Base-by-base conservation (phyloP, 2,329 filamentous ascomycete genomes). In the Colletotrichum eleusines region DNA sequence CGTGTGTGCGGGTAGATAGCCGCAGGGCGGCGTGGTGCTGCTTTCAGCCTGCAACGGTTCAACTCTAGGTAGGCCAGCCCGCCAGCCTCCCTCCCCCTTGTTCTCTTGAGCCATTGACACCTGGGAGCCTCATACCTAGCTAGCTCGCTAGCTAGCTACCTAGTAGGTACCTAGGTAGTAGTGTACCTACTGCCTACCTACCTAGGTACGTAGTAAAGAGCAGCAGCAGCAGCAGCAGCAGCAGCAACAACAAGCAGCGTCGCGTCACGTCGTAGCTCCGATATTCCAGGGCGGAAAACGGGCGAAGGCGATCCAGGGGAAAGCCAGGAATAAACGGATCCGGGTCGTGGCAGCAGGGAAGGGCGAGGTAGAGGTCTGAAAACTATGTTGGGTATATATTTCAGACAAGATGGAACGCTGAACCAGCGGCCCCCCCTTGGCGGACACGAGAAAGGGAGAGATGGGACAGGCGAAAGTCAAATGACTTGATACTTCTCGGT, bases 11-110 rank as follows among this genome's bases (percentile, higher is more conserved):
- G 18, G 14, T 11, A 53, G 50, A 5, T 9, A 51, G 50, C n/a
- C 12, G 40, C 18, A 42, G 40, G 40, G 40, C 40, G 40, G 42
- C 48, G 23, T 20, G 9, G 2, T 42, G 48, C 65, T 46, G 69
- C 57, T 63, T 69, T 60, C 69, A 69, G 64, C 58, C 58, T 60
- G 51, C 64, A 71, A 71, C 69, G 69, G 64, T 50, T 53, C 26
- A 33, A 58, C 57, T 20, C 42, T 28, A 62, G 28, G 26, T 28
- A 62, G 28, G 26, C 68, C 63, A 71, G 68, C 68, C 58, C 63
- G n/a, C n/a, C n/a, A n/a, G n/a, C n/a, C n/a, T n/a, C n/a, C n/a
- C n/a, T n/a, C 31, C 44, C 64, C 69, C 69, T 71, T 63, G 69
- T 71, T 42, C 53, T 26, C 51, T 46, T 31, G 35, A 28, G 44